A percentile compares a stretch with the other conserved stretches of the same genome.
Evolutionary conservation across 805 yeast species (phyloP).

Genomic region (Candida coquimbonensis): DNA sequence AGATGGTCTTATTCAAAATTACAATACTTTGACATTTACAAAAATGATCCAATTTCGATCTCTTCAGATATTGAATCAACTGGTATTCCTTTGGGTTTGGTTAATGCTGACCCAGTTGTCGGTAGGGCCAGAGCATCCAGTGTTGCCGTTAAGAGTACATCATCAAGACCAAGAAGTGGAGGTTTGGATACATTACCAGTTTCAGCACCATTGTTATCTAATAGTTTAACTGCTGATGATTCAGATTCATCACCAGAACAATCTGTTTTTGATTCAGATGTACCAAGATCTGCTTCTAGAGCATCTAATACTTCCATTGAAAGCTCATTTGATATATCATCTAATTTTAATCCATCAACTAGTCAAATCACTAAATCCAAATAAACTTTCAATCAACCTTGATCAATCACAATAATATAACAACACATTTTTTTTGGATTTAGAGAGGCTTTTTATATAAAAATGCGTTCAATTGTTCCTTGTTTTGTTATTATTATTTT

Average conservation of each 20-base stretch:
- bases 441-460: no score
- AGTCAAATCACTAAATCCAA: background rate
- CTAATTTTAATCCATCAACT: background rate
- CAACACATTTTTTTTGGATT: no score
- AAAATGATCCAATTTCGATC: constrained; percentile 6
- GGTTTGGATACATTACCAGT: constrained; percentile 1
- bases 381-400: background rate
- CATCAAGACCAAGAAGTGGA: constrained; percentile 4
- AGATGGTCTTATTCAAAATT: constrained; percentile 53
- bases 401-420: no score
- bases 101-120: background rate
- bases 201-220: background rate
- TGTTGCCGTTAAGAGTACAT: background rate
- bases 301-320: constrained; percentile 30
- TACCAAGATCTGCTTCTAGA: constrained; percentile 24
- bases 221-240: constrained; percentile 3
- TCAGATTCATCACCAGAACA: constrained; percentile 11
- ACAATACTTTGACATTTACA: constrained; percentile 3
- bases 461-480: background rate
- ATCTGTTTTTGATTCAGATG: constrained; percentile 23
- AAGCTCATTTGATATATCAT: constrained; percentile 7
- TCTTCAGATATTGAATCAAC: constrained; percentile 3
- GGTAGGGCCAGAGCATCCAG: constrained; percentile 5
- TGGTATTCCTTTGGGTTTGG: background rate
- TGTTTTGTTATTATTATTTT: background rate